phyloP scores from a whole-genome alignment of 2,329 filamentous ascomycete genomes.

The Monosporascus sp. region DNA sequence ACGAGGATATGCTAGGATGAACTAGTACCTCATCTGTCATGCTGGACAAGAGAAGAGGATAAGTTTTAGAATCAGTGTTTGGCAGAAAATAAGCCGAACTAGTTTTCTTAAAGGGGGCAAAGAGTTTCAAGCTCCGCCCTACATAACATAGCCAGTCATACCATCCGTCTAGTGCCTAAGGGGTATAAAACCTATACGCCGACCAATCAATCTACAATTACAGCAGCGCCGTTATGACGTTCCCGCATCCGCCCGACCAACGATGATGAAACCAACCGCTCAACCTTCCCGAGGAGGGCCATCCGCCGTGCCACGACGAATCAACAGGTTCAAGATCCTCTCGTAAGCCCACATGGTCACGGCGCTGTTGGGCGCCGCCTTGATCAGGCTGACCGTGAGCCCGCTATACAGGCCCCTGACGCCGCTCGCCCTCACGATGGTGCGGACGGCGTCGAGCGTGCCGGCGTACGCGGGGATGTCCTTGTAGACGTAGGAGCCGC shows the following conservation, averaged over 20 bases:
- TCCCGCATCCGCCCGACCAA: no score
- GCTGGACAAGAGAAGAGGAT: no score
- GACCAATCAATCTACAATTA: not conserved
- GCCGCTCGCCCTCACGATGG: constrained; percentile 70
- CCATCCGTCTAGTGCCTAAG: constrained; percentile 4
- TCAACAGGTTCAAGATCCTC: constrained; percentile 59
- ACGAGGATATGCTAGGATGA: no score
- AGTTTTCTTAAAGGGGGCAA: no score
- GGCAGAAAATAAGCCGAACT: no score
- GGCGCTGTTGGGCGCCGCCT: constrained; percentile 88
- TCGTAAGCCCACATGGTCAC: constrained; percentile 97
- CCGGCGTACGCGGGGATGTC: constrained; percentile 83
- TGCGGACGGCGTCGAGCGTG: constrained; percentile 58
- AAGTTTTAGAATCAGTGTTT: no score
- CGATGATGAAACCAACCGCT: not conserved
- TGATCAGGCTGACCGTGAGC: constrained; percentile 80
- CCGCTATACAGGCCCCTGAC: constrained; percentile 79
- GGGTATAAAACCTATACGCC: constrained; percentile 9
- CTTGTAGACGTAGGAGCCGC: constrained; percentile 70
- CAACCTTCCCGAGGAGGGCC: not conserved
- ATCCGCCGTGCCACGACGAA: constrained; percentile 19
- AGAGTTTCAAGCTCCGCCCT: no score
- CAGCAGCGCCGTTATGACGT: not conserved
- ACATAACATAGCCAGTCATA: no score
- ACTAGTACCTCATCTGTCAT: no score